These are phyloP conservation scores for Saksenaea oblongispora DNA, from an alignment of 371 early-diverging fungal species.

Conservation along the genomic window DNA sequence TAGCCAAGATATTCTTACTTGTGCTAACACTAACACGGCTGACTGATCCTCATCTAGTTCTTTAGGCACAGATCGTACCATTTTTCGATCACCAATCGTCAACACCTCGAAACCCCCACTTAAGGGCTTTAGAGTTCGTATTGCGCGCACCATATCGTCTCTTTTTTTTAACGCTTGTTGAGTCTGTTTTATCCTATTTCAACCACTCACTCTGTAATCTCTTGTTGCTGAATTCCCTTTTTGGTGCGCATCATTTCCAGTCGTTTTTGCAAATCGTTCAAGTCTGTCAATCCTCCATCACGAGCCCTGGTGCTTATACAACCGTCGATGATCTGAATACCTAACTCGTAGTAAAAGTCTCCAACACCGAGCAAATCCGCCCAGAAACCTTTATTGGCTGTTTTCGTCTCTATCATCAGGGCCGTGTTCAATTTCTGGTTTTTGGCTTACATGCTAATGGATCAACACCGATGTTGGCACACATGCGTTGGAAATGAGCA, in stretches of 20 bases:
- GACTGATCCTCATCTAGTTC: slow-evolving; percentile 87
- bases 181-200: no score
- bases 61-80: slow-evolving; percentile 89
- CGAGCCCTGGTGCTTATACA: slow-evolving; percentile 82
- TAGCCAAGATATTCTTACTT: slow-evolving; percentile 35
- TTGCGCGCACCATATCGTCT: slow-evolving; percentile 86
- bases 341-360: slow-evolving; percentile 97
- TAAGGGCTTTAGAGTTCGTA: slow-evolving; percentile 82
- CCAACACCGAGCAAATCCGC: slow-evolving; percentile 92
- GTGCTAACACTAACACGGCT: slow-evolving; percentile 68
- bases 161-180: slow-evolving; percentile 20
- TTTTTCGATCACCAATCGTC: slow-evolving; percentile 70
- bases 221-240: slow-evolving; percentile 33
- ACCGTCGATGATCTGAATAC: slow-evolving; percentile 87
- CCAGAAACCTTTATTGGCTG: slow-evolving; percentile 95
- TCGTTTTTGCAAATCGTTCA: slow-evolving; percentile 72
- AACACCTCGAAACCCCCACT: slow-evolving; percentile 87
- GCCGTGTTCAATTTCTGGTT: neutral
- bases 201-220: slow-evolving; percentile 38
- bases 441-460: slow-evolving; percentile 82
- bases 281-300: slow-evolving; percentile 90
- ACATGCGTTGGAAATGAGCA: slow-evolving; percentile 92
- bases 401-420: neutral
- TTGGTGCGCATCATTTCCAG: slow-evolving; percentile 68
- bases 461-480: slow-evolving; percentile 91